Evolutionary conservation across 441 rosid species (phyloP).

Genomic region (Kokia cookei): DNA sequence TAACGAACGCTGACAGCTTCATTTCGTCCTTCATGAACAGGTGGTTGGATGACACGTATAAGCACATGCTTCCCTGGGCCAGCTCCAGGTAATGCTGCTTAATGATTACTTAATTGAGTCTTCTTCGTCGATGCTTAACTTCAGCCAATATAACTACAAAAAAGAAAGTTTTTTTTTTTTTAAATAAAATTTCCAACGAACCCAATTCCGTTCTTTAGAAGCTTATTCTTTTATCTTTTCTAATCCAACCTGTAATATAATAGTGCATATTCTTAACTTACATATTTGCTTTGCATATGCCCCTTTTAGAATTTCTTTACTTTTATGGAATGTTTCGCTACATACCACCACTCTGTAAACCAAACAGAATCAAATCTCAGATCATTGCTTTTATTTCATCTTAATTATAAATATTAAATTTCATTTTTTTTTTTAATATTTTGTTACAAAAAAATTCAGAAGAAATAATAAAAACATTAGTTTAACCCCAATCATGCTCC

Average conservation of each 20-base stretch:
- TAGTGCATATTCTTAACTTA: background rate
- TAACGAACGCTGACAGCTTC: slow-evolving; percentile 17
- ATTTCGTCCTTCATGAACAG: slow-evolving; percentile 14
- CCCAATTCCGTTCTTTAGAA: background rate
- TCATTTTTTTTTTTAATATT: background rate
- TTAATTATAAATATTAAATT: background rate
- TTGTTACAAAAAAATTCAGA: background rate
- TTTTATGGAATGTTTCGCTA: background rate
- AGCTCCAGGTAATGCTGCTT: background rate
- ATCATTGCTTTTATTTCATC: background rate
- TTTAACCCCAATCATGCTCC: background rate
- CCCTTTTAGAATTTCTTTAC: background rate
- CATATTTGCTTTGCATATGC: background rate
- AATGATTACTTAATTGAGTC: background rate
- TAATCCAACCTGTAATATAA: background rate
- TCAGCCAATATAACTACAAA: background rate
- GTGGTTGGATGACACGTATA: slow-evolving; percentile 20
- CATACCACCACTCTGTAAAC: background rate
- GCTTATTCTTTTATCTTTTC: background rate
- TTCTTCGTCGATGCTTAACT: background rate
- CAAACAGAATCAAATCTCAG: background rate
- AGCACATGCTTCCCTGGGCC: slow-evolving; percentile 5
- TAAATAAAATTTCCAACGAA: background rate
- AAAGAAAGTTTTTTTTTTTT: background rate
- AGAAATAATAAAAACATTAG: background rate